Evolutionary conservation across 306 rosid species (phyloP).

Genomic region (peach (Prunus persica)): DNA sequence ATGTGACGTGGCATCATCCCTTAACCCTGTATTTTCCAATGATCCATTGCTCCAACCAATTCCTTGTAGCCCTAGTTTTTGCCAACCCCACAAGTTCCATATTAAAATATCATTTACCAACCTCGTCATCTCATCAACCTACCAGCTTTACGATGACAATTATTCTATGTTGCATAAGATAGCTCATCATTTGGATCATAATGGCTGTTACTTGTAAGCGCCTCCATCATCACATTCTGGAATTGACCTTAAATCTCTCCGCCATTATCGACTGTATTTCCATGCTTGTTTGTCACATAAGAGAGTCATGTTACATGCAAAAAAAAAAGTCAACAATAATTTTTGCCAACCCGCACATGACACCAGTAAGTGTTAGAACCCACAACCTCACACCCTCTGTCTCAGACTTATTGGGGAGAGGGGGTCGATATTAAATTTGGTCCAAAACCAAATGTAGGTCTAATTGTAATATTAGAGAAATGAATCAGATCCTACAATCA

Average conservation of each 20-base stretch:
- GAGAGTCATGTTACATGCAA: not conserved
- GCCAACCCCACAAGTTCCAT: not conserved
- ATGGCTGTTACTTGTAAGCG: not conserved
- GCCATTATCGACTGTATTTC: not conserved
- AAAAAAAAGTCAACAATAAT: not conserved
- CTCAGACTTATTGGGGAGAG: not conserved
- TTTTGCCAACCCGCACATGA: not conserved
- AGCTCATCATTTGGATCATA: not conserved
- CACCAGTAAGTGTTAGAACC: not conserved
- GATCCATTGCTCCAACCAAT: slow-evolving; percentile 1
- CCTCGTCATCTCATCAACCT: not conserved
- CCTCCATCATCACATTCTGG: not conserved
- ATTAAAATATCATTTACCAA: not conserved
- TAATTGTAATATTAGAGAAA: not conserved
- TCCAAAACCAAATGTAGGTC: not conserved
- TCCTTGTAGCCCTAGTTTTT: not conserved
- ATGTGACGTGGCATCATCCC: slow-evolving; percentile 1
- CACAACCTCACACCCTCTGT: not conserved
- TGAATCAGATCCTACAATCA: slow-evolving; percentile 3
- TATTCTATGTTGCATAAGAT: not conserved
- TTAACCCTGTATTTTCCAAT: not conserved
- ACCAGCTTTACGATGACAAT: slow-evolving; percentile 7
- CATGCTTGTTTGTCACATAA: not conserved
- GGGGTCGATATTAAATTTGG: not conserved
- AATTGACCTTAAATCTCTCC: not conserved